phyloP scores from a whole-genome alignment of 176 grass and related monocot species.

The Poa pratensis region DNA sequence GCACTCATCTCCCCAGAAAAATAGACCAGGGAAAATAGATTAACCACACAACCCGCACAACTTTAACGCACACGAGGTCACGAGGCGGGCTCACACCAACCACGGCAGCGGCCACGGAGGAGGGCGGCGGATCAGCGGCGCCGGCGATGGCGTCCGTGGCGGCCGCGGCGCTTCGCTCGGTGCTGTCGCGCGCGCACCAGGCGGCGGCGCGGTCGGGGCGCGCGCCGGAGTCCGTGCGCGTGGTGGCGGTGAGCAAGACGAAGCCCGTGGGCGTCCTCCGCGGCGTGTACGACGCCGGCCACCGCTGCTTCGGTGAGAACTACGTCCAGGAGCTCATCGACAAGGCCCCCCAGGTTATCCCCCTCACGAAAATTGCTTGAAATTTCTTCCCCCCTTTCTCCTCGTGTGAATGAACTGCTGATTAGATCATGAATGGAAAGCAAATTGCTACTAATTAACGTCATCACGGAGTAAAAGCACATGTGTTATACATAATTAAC shows the following conservation, averaged over 20 bases:
- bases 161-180: conserved; percentile 63
- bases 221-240: conserved; percentile 51
- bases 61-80: neutral
- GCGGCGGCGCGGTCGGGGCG: conserved; percentile 69
- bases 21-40: neutral
- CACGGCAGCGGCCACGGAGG: conserved; percentile 31
- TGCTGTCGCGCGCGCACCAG: conserved; percentile 75
- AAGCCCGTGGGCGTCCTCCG: conserved; percentile 65
- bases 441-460: neutral
- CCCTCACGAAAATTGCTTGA: neutral
- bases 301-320: conserved; percentile 94
- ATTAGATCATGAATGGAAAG: neutral
- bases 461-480: neutral
- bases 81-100: conserved; percentile 30
- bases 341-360: conserved; percentile 79
- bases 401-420: neutral
- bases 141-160: conserved; percentile 56
- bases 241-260: conserved; percentile 93
- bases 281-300: conserved; percentile 73
- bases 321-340: conserved; percentile 95
- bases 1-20: neutral
- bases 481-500: neutral
- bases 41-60: neutral
- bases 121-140: conserved; percentile 19
- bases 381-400: neutral